Base-by-base conservation (phyloP, 2,329 filamentous ascomycete genomes). In the Periconia sp. region DNA sequence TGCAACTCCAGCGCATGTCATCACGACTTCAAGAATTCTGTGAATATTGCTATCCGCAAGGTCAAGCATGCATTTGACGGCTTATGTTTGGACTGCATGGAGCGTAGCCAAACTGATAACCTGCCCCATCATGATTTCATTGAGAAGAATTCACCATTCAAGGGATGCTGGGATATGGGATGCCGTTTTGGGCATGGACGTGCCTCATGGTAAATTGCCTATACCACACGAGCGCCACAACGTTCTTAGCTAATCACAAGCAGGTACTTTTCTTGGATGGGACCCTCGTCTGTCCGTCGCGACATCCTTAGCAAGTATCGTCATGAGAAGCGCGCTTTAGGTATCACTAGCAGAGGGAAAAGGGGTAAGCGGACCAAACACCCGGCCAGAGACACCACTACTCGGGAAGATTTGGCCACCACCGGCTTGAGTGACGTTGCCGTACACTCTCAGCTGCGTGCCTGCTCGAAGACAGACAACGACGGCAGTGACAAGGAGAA, bases 1-100 rank as follows among this genome's bases (percentile, higher is more conserved):
- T 55, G 52, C 39, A 12, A 36, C 2, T 47, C 48, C 21, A 35
- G 43, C 6, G 30, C 19, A n/a, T 55, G 52, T 30, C n/a, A 17
- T 12, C 52, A 42, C 15, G 41, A 52, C 22, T 55, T 52, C 46
- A 46, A 50, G 15, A 40, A 40, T 15, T 47, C 46, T 15, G 40
- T 55, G 10, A 36, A 52, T 15, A 48, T 50, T 30, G 52, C 52
- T 9, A 50, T 49, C 26, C 18, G 29, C 7, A 43, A 43, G 19
- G 44, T 43, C 2, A 47, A 46, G 31, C 19, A 34, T 8, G 43
- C 47, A 6, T 56, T 56, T 30, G 40, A 56, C 9, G 53, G 53
- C 11, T 37, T 56, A 10, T 56, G 53, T 33, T 32, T 54, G 19
- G 50, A 56, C 33, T 56, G 53, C 43, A 51, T 53, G 46, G 40